phyloP scores from a whole-genome alignment of 129 eudicot species.

The Ambrosia trifida region DNA sequence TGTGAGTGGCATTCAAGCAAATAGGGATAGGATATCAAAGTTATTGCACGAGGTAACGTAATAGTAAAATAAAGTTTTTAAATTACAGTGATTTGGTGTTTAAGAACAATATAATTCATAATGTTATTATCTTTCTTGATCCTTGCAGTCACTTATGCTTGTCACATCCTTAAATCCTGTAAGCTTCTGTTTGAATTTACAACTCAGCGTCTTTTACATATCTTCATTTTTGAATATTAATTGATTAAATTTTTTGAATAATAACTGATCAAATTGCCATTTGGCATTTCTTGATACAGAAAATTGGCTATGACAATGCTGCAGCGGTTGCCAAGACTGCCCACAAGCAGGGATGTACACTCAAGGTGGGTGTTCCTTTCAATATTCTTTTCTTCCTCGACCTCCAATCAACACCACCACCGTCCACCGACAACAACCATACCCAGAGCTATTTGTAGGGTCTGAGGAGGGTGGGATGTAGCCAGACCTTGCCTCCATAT shows the following conservation, averaged over 20 bases:
- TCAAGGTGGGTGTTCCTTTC: constrained; percentile 58
- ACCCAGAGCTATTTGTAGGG: too few species aligned
- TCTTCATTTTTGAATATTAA: constrained; percentile 7
- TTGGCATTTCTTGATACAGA: constrained; percentile 43
- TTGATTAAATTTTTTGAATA: constrained; percentile 10
- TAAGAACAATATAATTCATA: constrained; percentile 21
- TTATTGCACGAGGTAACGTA: constrained; percentile 74
- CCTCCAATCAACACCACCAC: background rate
- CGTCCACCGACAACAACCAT: too few species aligned
- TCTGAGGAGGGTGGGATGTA: too few species aligned
- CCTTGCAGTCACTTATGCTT: constrained; percentile 96
- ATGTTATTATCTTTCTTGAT: constrained; percentile 17
- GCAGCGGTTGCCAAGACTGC: constrained; percentile 98
- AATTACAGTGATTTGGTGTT: background rate
- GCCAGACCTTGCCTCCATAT: too few species aligned
- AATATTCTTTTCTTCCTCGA: background rate
- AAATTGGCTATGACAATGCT: constrained; percentile 97
- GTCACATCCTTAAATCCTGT: constrained; percentile 96
- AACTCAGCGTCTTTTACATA: background rate
- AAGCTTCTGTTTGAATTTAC: constrained; percentile 40
- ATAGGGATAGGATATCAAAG: constrained; percentile 76
- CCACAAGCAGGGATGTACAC: constrained; percentile 92
- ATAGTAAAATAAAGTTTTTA: background rate
- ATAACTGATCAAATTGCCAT: constrained; percentile 10
- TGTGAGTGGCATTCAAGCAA: constrained; percentile 93